These are phyloP conservation scores for Amphicarpaea edgeworthii DNA, from an alignment of 306 rosid genomes.

Conservation along the genomic window DNA sequence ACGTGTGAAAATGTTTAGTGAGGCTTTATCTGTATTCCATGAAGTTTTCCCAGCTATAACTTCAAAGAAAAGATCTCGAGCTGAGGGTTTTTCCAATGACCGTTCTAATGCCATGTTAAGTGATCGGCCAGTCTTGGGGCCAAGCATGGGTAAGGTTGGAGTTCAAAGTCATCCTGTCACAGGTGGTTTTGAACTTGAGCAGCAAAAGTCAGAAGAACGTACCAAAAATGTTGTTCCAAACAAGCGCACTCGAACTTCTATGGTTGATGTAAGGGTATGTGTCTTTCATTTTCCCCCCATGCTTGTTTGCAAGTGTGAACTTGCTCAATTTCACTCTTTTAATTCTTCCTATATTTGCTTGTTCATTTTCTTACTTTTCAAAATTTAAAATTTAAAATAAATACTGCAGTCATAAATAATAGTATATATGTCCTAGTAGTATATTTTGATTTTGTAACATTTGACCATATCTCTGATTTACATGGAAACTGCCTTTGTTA, in stretches of 20 bases:
- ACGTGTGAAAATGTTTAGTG: conserved; percentile 76
- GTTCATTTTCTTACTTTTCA: conserved; percentile 40
- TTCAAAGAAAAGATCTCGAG: conserved; percentile 95
- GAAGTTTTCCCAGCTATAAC: conserved; percentile 78
- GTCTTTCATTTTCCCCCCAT: conserved; percentile 30
- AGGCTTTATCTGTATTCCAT: conserved; percentile 80
- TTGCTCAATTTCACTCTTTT: conserved; percentile 28
- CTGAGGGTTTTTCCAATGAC: conserved; percentile 74
- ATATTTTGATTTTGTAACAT: conserved; percentile 39
- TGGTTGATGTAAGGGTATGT: conserved; percentile 84
- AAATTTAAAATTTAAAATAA: conserved; percentile 5
- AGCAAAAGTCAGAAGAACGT: conserved; percentile 88
- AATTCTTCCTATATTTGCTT: conserved; percentile 23
- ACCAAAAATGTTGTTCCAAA: conserved; percentile 74
- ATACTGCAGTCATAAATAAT: conserved; percentile 25
- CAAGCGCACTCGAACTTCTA: conserved; percentile 95
- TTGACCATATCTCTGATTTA: conserved; percentile 40
- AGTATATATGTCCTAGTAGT: conserved; percentile 26
- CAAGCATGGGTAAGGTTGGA: conserved; percentile 78
- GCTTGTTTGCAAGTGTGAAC: conserved; percentile 16
- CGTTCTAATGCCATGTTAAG: conserved; percentile 68
- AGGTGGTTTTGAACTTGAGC: conserved; percentile 87
- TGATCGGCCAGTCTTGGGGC: conserved; percentile 80
- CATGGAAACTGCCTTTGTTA: conserved; percentile 38
- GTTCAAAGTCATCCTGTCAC: conserved; percentile 71